A percentile compares a stretch with the other conserved stretches of the same genome.
phyloP scores from a whole-genome alignment of 2,329 filamentous ascomycete species.

The Tolypocladium tropicale region DNA sequence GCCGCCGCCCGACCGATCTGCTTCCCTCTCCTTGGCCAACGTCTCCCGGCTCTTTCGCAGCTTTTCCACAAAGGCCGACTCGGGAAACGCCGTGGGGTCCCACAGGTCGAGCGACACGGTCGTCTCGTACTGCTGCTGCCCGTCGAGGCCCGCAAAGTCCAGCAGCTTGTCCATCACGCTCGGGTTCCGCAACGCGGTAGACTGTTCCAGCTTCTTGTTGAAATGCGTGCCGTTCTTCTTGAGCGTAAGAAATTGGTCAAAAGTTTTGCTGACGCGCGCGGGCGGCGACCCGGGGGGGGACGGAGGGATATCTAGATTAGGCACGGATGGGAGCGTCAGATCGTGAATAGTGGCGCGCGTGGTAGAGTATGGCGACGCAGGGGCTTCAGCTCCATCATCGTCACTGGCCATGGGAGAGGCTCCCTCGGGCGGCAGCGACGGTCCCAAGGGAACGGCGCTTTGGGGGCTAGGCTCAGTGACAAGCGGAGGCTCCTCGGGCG shows the following conservation, averaged over 20 bases:
- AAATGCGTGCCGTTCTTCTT: slow-evolving; percentile 71
- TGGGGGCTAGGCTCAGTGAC: slow-evolving; percentile 19
- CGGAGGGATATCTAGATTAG: slow-evolving; percentile 64
- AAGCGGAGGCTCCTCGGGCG: slow-evolving; percentile 3
- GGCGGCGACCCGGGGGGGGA: slow-evolving; percentile 57
- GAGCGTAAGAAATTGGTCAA: slow-evolving; percentile 64
- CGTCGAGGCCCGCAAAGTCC: slow-evolving; percentile 46
- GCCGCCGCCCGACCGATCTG: slow-evolving; percentile 29
- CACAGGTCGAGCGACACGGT: slow-evolving; percentile 46
- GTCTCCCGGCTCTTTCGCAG: slow-evolving; percentile 39
- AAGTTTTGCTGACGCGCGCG: slow-evolving; percentile 49
- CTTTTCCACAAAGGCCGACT: slow-evolving; percentile 40
- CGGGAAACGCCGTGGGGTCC: slow-evolving; percentile 46
- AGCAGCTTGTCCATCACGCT: slow-evolving; percentile 62
- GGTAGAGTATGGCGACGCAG: slow-evolving; percentile 56
- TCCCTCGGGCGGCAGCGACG: slow-evolving; percentile 24
- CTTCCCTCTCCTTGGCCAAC: slow-evolving; percentile 32
- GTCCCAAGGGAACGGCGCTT: slow-evolving; percentile 24
- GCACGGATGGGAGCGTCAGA: slow-evolving; percentile 61
- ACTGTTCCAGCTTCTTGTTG: slow-evolving; percentile 61
- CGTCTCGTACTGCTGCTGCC: slow-evolving; percentile 54
- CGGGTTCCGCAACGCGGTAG: slow-evolving; percentile 60
- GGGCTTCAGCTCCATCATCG: slow-evolving; percentile 14
- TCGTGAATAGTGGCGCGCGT: slow-evolving; percentile 55
- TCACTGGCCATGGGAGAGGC: slow-evolving; percentile 9